Conservation (phyloP, 1,284 basidiomycete species). For the Naganishia albida region DNA sequence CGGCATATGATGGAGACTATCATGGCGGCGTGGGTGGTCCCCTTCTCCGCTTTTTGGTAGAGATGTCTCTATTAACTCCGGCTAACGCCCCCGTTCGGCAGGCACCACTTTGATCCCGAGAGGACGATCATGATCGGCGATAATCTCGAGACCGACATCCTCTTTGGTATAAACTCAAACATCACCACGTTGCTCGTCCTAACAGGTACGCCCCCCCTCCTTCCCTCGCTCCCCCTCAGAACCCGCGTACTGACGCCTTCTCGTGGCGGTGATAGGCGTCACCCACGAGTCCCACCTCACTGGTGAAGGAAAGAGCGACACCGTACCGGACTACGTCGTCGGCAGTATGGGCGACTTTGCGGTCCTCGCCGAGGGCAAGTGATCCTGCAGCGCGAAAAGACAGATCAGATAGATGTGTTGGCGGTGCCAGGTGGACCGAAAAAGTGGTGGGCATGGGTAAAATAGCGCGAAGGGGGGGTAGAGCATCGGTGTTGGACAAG, state of each 20-base stretch:
- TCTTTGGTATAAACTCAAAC: slow-evolving; percentile 84
- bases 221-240: slow-evolving; percentile 6
- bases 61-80: not conserved
- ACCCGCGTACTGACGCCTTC: slow-evolving; percentile 3
- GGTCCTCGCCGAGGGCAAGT: slow-evolving; percentile 38
- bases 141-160: slow-evolving; percentile 81
- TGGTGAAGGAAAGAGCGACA: slow-evolving; percentile 68
- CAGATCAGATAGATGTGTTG: too few species aligned
- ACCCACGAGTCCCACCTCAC: slow-evolving; percentile 69
- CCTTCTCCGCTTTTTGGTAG: slow-evolving; percentile 57
- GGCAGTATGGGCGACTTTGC: slow-evolving; percentile 72
- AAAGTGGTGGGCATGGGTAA: too few species aligned
- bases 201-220: slow-evolving; percentile 64
- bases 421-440: too few species aligned
- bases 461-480: too few species aligned
- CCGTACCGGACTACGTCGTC: slow-evolving; percentile 79
- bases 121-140: slow-evolving; percentile 95
- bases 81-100: slow-evolving; percentile 53
- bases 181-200: slow-evolving; percentile 86
- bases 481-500: too few species aligned
- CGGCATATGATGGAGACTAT: slow-evolving; percentile 93
- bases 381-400: too few species aligned
- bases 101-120: slow-evolving; percentile 78
- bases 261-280: slow-evolving; percentile 64
- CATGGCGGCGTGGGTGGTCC: slow-evolving; percentile 79